These are phyloP conservation scores for Fusarium annulatum DNA, from an alignment of 2,329 filamentous ascomycete species.

Conservation along the genomic window DNA sequence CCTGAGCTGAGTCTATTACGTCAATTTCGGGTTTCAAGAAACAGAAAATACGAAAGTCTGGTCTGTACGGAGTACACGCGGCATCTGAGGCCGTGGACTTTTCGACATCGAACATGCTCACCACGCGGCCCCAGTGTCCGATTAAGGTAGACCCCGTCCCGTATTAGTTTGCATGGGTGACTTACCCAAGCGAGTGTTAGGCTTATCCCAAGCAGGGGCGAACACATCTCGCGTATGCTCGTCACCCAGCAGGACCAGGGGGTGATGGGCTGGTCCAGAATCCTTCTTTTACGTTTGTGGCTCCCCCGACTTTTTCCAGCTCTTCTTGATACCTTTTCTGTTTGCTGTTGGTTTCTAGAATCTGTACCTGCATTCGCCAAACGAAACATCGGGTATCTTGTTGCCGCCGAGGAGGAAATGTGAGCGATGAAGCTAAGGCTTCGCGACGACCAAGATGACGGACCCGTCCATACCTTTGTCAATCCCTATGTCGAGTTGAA, in stretches of 20 bases:
- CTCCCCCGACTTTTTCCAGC: conserved; percentile 1
- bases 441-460: conserved; percentile 40
- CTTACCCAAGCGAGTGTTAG: background rate
- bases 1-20: background rate
- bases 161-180: background rate
- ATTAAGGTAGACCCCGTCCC: conserved; percentile 22
- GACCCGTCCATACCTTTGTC: conserved; percentile 43
- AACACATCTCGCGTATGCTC: background rate
- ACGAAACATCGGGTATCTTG: conserved; percentile 7
- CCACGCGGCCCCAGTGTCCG: conserved; percentile 13
- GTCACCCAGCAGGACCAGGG: conserved; percentile 4
- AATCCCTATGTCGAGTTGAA: conserved; percentile 48
- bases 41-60: background rate
- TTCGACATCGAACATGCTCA: background rate
- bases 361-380: background rate
- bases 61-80: background rate
- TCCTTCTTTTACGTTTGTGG: conserved; percentile 27
- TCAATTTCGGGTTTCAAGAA: background rate
- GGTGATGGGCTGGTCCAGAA: background rate
- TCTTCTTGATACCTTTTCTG: conserved; percentile 1
- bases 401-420: conserved; percentile 22
- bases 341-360: conserved; percentile 5
- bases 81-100: background rate
- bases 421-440: conserved; percentile 38
- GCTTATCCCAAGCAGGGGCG: background rate